Evolutionary conservation across 345 rosid genomes (phyloP), one percentile per base, ranked within the genome.

Genomic region (Syzygium jambos): DNA sequence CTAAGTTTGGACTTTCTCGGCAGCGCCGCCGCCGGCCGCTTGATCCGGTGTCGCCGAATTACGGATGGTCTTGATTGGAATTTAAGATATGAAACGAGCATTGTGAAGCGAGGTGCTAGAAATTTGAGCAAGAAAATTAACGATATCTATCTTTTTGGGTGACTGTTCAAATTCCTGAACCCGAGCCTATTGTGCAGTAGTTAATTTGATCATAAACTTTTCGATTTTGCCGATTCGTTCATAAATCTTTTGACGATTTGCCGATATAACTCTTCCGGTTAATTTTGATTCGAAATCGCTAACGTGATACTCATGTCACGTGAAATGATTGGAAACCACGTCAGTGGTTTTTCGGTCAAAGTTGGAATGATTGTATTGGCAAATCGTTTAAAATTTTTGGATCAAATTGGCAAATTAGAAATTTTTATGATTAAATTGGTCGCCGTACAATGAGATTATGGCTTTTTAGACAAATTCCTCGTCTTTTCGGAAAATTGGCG

Each of bases 231-330:
- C 3, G 52, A 51, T 51, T 51, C 12, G 11, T 1, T 2, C 51
- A 51, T 9, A 51, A 51, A 51, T 51, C 4, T 68, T 68, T 68
- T 17, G 9, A 14, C 23, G 5, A 68, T 68, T 30, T 68, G 12
- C 7, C 2, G 30, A 68, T 34, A 12, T 9, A 8, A 7, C 0
- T 0, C 0, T 41, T 68, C 5, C 14, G 0, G 4, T 3, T 9
- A 30, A 1, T 65, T 68, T 9, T 17, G 1, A 3, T 13, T 2
- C 4, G 7, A 34, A 68, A 68, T 16, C 3, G 1, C 4, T 16
- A 8, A 34, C 10, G 9, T 9, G 3, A 10, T 19, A 2, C 0
- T 19, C 5, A 3, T 9, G 46, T 34, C 1, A 17, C 1, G 1
- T 30, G 2, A 14, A 3, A 63, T 6, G 0, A 3, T 0, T 0